Evolutionary conservation across 2,329 filamentous ascomycete species (phyloP).

Genomic region (Akanthomyces lecanii): DNA sequence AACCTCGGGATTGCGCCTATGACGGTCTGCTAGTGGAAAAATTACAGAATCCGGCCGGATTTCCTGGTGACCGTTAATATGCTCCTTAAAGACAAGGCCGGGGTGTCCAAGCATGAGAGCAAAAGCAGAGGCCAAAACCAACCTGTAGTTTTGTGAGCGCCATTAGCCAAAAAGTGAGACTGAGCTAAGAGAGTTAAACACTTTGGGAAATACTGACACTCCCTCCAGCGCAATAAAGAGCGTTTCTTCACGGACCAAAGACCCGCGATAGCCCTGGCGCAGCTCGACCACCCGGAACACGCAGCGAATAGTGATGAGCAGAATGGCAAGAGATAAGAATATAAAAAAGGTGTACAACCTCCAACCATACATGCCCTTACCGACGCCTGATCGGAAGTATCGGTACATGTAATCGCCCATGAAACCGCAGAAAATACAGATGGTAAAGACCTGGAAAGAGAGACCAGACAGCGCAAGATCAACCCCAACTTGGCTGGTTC

Average conservation of each 20-base stretch:
- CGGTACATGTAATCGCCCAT: slow-evolving; percentile 38
- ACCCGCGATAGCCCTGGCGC: slow-evolving; percentile 55
- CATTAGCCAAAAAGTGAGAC: not conserved
- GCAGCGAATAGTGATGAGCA: slow-evolving; percentile 59
- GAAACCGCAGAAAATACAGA: slow-evolving; percentile 39
- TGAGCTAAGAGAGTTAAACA: not conserved
- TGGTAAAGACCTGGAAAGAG: slow-evolving; percentile 44
- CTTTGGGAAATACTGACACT: slow-evolving; percentile 10
- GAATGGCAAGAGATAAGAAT: slow-evolving; percentile 48
- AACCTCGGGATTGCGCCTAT: not conserved
- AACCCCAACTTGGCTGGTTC: slow-evolving; percentile 39
- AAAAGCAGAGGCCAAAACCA: not conserved
- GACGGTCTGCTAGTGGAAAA: not conserved
- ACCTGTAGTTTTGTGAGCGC: not conserved
- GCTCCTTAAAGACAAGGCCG: not conserved
- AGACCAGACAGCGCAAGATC: slow-evolving; percentile 47
- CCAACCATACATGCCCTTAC: slow-evolving; percentile 23
- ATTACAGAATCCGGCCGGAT: not conserved
- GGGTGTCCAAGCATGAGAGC: slow-evolving; percentile 5
- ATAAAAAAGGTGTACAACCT: slow-evolving; percentile 42
- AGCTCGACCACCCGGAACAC: slow-evolving; percentile 64
- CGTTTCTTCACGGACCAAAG: slow-evolving; percentile 48
- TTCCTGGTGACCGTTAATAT: not conserved
- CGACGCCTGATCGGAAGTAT: slow-evolving; percentile 18
- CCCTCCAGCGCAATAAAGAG: slow-evolving; percentile 23